Percentiles rank a stretch among this genome's conserved stretches.
These are phyloP conservation scores for Avena sativa DNA, from an alignment of 176 grass and related monocot genomes.

Conservation along the genomic window DNA sequence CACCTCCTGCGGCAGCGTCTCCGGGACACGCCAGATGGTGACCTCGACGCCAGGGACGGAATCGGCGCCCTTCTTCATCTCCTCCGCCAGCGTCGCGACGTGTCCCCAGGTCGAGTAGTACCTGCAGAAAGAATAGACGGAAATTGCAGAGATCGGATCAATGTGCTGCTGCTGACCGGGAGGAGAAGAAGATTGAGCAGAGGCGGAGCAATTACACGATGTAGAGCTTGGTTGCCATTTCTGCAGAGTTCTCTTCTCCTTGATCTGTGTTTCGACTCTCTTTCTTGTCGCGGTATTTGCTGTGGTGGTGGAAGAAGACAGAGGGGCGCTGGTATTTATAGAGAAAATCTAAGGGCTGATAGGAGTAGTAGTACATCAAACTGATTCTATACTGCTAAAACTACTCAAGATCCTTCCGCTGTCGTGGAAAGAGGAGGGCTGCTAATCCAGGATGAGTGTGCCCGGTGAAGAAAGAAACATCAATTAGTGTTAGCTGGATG, in stretches of 20 bases:
- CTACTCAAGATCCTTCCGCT: too few relatives aligned
- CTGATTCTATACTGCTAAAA: not conserved
- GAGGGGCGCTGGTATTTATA: not conserved
- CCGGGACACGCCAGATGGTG: constrained; percentile 45
- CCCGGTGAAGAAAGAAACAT: not conserved
- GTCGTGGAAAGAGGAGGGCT: too few relatives aligned
- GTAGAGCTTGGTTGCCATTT: constrained; percentile 60
- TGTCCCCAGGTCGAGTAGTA: constrained; percentile 48
- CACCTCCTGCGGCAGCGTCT: constrained; percentile 53
- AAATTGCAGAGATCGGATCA: not conserved
- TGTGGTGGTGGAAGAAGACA: not conserved
- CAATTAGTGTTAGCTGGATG: not conserved
- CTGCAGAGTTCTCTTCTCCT: not conserved
- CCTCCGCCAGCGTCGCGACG: constrained; percentile 44
- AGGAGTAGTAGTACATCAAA: not conserved
- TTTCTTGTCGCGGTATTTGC: not conserved
- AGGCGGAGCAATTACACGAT: constrained; percentile 55
- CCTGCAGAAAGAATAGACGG: not conserved
- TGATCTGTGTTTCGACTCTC: not conserved
- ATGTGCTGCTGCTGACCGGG: not conserved
- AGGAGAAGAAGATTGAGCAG: not conserved
- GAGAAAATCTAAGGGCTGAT: not conserved
- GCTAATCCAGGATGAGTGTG: constrained; percentile 2
- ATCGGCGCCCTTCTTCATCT: constrained; percentile 45
- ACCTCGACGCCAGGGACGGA: constrained; percentile 38